Evolutionary conservation across 2,329 filamentous ascomycete species (phyloP).

Genomic region (Talaromyces albobiverticillius): DNA sequence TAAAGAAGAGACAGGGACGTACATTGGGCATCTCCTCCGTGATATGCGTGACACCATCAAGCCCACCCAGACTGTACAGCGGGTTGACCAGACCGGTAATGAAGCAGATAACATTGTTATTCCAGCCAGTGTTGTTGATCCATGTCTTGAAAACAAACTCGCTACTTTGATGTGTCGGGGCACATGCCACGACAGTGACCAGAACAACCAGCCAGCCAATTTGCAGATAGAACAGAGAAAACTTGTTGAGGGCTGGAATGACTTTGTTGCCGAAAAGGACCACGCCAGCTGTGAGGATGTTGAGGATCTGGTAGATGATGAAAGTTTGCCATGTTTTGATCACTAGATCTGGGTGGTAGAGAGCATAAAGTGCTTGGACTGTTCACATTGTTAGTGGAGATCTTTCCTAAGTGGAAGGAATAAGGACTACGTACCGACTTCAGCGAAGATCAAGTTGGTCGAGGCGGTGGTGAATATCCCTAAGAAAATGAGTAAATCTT

Average conservation of each 20-base stretch:
- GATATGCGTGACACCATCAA: constrained; percentile 51
- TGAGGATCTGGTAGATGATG: constrained; percentile 37
- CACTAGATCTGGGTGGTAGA: constrained; percentile 39
- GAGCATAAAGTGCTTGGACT: constrained; percentile 22
- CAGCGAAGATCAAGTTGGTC: constrained; percentile 44
- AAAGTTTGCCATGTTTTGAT: constrained; percentile 51
- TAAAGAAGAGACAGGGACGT: constrained; percentile 19
- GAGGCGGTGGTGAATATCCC: constrained; percentile 52
- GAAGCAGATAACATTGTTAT: constrained; percentile 49
- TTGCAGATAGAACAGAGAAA: constrained; percentile 49
- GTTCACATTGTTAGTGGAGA: not conserved
- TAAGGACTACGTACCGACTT: constrained; percentile 11
- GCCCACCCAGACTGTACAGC: constrained; percentile 46
- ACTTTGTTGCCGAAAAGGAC: constrained; percentile 50
- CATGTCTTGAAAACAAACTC: constrained; percentile 54
- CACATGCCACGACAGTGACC: constrained; percentile 48
- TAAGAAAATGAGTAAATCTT: constrained; percentile 11
- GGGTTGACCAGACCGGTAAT: constrained; percentile 52
- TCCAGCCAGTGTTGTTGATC: constrained; percentile 55
- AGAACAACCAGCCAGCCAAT: constrained; percentile 49
- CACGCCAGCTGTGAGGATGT: constrained; percentile 42
- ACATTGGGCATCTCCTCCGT: constrained; percentile 53
- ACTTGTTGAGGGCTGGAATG: constrained; percentile 45
- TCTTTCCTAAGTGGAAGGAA: not conserved
- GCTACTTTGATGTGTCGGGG: constrained; percentile 43